phyloP scores from a whole-genome alignment of 306 rosid genomes.

The Parietaria judaica region DNA sequence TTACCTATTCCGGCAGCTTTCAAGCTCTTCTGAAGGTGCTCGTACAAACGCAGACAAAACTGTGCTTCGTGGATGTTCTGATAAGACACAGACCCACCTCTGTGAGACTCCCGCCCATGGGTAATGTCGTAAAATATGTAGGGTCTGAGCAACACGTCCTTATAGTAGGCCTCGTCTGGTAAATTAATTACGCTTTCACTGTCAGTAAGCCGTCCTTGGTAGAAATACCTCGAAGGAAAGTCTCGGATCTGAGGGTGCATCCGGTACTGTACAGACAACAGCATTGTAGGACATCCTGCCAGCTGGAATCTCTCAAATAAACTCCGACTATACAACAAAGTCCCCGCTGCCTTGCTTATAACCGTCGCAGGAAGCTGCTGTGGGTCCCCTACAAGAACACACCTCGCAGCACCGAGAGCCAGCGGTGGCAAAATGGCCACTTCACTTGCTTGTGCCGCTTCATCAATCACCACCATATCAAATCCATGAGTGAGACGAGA shows the following conservation, averaged over 20 bases:
- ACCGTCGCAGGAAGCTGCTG: slow-evolving; percentile 99
- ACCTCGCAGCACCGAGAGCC: slow-evolving; percentile 92
- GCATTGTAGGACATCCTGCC: slow-evolving; percentile 92
- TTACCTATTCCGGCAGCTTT: slow-evolving; percentile 61
- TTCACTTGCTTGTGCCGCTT: slow-evolving; percentile 99
- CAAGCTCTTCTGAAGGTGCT: slow-evolving; percentile 63
- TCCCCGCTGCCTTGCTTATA: slow-evolving; percentile 99
- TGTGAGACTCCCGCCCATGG: slow-evolving; percentile 93
- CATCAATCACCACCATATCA: slow-evolving; percentile 98
- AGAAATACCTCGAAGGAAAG: slow-evolving; percentile 92
- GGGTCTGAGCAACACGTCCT: slow-evolving; percentile 80
- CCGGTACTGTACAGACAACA: slow-evolving; percentile 91
- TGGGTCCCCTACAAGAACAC: slow-evolving; percentile 99
- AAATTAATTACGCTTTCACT: slow-evolving; percentile 75
- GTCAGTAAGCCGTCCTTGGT: slow-evolving; percentile 90
- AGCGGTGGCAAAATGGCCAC: slow-evolving; percentile 95
- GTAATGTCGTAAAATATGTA: slow-evolving; percentile 81
- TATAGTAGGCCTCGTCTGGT: slow-evolving; percentile 76
- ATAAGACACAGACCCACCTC: slow-evolving; percentile 94
- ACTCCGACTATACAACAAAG: slow-evolving; percentile 90
- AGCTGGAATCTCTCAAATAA: slow-evolving; percentile 96
- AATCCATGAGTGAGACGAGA: slow-evolving; percentile 97
- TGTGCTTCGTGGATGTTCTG: slow-evolving; percentile 91
- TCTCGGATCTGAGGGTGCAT: slow-evolving; percentile 98
- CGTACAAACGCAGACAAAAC: slow-evolving; percentile 79